Evolutionary conservation across 2,329 filamentous ascomycete genomes (phyloP), one percentile per base, ranked within the genome.

Genomic region (Calonectria leucothoes): DNA sequence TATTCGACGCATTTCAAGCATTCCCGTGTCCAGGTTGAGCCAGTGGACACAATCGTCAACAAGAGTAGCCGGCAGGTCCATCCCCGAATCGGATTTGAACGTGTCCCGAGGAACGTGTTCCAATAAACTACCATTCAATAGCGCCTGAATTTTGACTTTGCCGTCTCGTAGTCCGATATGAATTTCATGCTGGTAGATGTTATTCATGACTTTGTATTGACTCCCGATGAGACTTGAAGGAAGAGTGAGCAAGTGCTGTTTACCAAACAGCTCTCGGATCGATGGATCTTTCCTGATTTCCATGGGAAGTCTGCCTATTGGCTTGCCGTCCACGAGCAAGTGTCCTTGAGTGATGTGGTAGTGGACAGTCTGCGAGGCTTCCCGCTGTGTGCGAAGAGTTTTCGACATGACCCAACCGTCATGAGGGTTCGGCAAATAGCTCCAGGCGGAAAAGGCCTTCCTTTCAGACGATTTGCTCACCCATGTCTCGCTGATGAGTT

Each of bases 11-110:
- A 93, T 87, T 55, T 93, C 89, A 0, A 94, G 64, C 0, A 75
- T 61, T 0, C 79, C 73, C 0, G 74, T 80, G 0, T 33, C 61
- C 0, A 92, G 15, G 51, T 93, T 84, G 5, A 93, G 82, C 91
- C 91, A 94, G 74, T 94, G 92, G 0, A 89, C 84, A 64, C 89
- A 93, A 8, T 87, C 82, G 0, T 88, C 80, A 0, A 92, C 74
- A 0, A 94, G 82, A 0, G 84, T 79, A 0, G 75, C 75, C 0
- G 92, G 92, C 0, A 93, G 81, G 74, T 92, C 91, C 42, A 82
- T 86, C 3, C 25, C 73, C 1, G 59, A 20, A 0, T 25, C 8
- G 0, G 75, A 70, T 1, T 57, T 74, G 35, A 88, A 87, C 0
- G 82, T 27, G 0, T 78, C 29, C 1, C 80, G 74, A 0, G 84